A percentile compares a stretch with the other conserved stretches of the same genome.
Evolutionary conservation across 2,329 filamentous ascomycete genomes (phyloP).

Genomic region (Penicillium freii): DNA sequence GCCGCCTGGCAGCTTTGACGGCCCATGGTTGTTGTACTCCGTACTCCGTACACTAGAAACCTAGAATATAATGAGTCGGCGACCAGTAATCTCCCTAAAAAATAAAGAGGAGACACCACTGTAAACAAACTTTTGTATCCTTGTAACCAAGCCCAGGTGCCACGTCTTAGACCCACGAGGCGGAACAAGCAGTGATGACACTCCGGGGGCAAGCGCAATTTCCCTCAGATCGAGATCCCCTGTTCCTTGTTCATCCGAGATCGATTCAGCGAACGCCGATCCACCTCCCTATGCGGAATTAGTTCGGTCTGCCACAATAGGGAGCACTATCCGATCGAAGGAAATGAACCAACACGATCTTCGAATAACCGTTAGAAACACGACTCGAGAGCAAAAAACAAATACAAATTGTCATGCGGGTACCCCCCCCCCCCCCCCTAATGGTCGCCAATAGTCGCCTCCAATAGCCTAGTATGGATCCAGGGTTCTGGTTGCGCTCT

Average conservation of each 20-base stretch:
- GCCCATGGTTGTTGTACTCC: background rate
- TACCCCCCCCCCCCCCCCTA: constrained; percentile 17
- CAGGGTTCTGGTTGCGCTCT: constrained; percentile 14
- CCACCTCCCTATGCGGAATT: constrained; percentile 1
- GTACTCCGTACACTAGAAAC: background rate
- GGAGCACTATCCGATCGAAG: background rate
- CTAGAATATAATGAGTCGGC: background rate
- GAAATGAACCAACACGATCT: background rate
- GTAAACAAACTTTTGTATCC: background rate
- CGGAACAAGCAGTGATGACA: constrained; percentile 12
- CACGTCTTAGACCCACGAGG: constrained; percentile 22
- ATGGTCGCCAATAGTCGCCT: constrained; percentile 23
- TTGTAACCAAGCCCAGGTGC: constrained; percentile 14
- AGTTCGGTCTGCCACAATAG: background rate
- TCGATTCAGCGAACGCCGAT: constrained; percentile 2
- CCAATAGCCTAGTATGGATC: constrained; percentile 9
- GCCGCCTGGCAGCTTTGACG: background rate
- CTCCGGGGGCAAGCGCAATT: constrained; percentile 6
- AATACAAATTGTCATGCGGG: constrained; percentile 11
- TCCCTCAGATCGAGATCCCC: constrained; percentile 7
- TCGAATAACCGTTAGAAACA: background rate
- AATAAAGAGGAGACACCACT: background rate
- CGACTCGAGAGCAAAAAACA: background rate
- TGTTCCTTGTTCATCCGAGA: background rate
- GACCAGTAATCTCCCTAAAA: background rate